Evolutionary conservation across 495 filamentous ascomycete genomes (phyloP).

Genomic region (Pseudoneurospora amorphoporcata): DNA sequence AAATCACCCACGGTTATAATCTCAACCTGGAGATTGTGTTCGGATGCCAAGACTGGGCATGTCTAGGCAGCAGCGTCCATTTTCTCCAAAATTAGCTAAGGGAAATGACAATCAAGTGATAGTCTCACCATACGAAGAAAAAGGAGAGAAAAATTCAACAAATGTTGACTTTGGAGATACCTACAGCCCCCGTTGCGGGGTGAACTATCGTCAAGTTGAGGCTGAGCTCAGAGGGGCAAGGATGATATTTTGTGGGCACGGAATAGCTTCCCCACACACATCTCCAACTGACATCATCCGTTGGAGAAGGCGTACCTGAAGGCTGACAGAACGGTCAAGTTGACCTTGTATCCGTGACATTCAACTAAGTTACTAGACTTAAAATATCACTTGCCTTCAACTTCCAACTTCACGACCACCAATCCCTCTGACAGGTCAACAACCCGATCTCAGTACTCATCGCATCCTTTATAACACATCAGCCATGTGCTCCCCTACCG

Average conservation of each 20-base stretch:
- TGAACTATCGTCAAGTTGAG: neutral
- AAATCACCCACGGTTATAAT: neutral
- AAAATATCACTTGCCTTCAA: neutral
- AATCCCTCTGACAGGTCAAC: neutral
- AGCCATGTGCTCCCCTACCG: slow-evolving; percentile 11
- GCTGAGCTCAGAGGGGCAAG: neutral
- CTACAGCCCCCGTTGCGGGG: neutral
- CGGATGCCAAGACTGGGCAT: neutral
- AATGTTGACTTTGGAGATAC: neutral
- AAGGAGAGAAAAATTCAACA: neutral
- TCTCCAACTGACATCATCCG: neutral
- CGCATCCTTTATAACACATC: neutral
- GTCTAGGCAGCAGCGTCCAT: neutral
- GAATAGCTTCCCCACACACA: neutral
- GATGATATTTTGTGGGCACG: neutral
- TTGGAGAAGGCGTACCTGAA: neutral
- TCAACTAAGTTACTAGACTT: neutral
- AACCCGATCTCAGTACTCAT: neutral
- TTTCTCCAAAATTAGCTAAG: neutral
- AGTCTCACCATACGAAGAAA: neutral
- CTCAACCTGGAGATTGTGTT: neutral
- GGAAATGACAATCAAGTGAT: neutral
- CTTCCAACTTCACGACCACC: neutral
- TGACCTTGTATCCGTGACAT: neutral
- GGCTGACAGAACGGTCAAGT: neutral